Evolutionary conservation across 345 rosid species (phyloP).

Genomic region (Reutealis trisperma): DNA sequence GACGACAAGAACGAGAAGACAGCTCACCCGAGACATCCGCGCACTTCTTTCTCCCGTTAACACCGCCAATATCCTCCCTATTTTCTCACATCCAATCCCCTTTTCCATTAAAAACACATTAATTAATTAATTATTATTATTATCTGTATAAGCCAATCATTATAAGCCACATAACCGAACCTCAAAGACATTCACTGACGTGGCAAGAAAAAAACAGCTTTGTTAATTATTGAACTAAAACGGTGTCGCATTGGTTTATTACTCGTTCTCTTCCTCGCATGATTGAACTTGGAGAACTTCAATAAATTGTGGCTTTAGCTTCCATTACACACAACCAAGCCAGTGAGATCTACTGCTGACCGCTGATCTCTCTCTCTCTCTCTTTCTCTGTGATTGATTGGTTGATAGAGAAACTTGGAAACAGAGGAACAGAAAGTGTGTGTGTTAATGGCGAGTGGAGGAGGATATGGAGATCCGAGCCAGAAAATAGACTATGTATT

Average conservation of each 20-base stretch:
- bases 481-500: slow-evolving; percentile 53
- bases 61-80: not conserved
- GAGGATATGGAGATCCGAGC: slow-evolving; percentile 37
- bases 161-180: not conserved
- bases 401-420: not conserved
- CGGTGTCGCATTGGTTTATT: not conserved
- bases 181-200: not conserved
- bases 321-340: not conserved
- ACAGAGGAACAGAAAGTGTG: not conserved
- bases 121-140: no score
- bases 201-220: not conserved
- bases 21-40: slow-evolving; percentile 25
- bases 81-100: no score
- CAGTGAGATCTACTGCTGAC: not conserved
- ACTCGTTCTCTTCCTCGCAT: not conserved
- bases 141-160: not conserved
- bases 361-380: not conserved
- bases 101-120: no score
- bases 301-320: not conserved
- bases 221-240: not conserved
- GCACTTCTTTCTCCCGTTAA: not conserved
- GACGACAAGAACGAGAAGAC: slow-evolving; percentile 4
- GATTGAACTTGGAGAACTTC: no score
- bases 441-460: slow-evolving; percentile 25
- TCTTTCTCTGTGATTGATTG: not conserved